Evolutionary conservation across 495 filamentous ascomycete species (phyloP), one percentile per base, ranked within the genome.

Genomic region (Bathelium albidoporum): DNA sequence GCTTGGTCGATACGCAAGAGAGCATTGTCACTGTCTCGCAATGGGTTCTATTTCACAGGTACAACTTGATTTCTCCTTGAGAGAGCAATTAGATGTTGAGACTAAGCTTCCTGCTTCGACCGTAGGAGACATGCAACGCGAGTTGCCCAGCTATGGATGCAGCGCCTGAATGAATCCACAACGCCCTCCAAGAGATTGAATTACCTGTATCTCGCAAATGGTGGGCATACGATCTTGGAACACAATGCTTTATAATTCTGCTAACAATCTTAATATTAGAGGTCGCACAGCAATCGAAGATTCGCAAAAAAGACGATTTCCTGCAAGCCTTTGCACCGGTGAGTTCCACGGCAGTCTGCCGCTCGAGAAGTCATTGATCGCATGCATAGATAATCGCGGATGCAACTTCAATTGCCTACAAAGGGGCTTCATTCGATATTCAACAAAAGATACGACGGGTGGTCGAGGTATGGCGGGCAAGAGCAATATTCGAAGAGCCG

Each of bases 11-110:
- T 78, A 91, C 89, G 14, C 91, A 97, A 72, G 94, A 97, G 68
- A 90, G 89, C 76, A 96, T 97, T 69, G 90, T 95, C 55, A 89
- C 89, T 58, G 91, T 95, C 59, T 87, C 91, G 52, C 92, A 97
- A 87, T 99, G 95, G 95, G 89, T 99, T 62, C 91, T 97, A 88
- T 99, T 97, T 73, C 91, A 99, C 77, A 86, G 91, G 92, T 95
- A 88, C 69, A 76, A 45, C 9, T 58, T 43, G 14, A 31, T 59
- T n/a, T n/a, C 34, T 24, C n/a, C 41, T 31, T 24, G 9, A 7
- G 10, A 1, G 7, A 0, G 18, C 28, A 26, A 44, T 16, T 29
- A 62, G 49, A 44, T 41, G 29, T 59, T 58, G 26, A 5, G 18
- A 43, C 32, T 43, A 52, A 34, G 22, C 16, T 10, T n/a, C 60